A percentile compares a stretch with the other conserved stretches of the same genome.
phyloP scores from a whole-genome alignment of 371 early-diverging fungal genomes.

The Lichtheimia hyalospora region DNA sequence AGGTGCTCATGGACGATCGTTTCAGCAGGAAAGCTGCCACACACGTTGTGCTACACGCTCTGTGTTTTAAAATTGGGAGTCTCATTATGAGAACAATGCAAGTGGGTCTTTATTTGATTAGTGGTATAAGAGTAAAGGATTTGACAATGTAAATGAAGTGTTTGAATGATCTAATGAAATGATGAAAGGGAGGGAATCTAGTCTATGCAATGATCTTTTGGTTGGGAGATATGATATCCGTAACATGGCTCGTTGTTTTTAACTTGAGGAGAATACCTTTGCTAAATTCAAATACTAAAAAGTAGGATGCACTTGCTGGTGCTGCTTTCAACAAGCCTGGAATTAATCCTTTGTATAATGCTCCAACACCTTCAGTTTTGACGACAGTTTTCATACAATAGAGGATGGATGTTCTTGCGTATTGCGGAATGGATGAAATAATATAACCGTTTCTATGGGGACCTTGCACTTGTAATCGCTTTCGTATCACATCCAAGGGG shows the following conservation, averaged over 20 bases:
- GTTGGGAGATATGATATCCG: too few relatives aligned
- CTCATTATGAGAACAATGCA: too few relatives aligned
- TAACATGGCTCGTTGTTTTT: not conserved
- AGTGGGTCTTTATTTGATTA: too few relatives aligned
- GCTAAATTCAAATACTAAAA: not conserved
- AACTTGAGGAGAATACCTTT: not conserved
- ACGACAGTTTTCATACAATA: not conserved
- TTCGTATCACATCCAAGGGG: constrained; percentile 88
- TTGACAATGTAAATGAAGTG: too few relatives aligned
- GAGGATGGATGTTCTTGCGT: constrained; percentile 30
- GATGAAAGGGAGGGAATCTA: too few relatives aligned
- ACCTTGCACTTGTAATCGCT: constrained; percentile 79
- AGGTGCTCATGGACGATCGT: constrained; percentile 15
- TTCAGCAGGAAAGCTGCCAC: too few relatives aligned
- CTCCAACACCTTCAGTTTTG: not conserved
- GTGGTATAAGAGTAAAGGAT: too few relatives aligned
- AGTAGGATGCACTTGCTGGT: not conserved
- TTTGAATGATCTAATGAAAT: too few relatives aligned
- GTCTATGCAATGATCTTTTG: too few relatives aligned
- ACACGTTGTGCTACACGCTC: too few relatives aligned
- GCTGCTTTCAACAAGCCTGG: constrained; percentile 2
- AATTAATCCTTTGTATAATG: not conserved
- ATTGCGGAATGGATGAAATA: constrained; percentile 45
- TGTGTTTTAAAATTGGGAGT: too few relatives aligned
- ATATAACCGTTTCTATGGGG: constrained; percentile 52